phyloP scores from a whole-genome alignment of 148 eudicot species.

The Polygonum aviculare region DNA sequence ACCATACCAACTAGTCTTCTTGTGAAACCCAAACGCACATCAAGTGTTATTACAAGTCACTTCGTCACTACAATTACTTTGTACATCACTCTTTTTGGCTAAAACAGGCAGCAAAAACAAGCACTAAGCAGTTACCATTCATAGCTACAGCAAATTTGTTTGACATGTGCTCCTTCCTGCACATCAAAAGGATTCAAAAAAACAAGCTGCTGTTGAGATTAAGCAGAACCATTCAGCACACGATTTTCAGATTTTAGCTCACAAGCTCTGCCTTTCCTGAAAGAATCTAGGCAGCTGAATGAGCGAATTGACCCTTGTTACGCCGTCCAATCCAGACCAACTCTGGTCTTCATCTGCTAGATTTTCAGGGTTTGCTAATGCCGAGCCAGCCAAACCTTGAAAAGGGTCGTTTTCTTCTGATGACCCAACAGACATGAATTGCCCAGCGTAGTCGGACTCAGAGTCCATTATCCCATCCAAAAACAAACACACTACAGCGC shows the following conservation, averaged over 20 bases:
- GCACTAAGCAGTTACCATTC: not conserved
- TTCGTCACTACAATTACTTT: not conserved
- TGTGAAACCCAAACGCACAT: not conserved
- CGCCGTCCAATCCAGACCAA: conserved; percentile 96
- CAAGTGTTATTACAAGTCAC: not conserved
- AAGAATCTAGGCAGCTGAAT: conserved; percentile 97
- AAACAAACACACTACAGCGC: conserved; percentile 85
- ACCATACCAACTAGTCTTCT: not conserved
- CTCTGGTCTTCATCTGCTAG: conserved; percentile 44
- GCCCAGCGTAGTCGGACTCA: conserved; percentile 63
- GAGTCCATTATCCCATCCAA: conserved; percentile 77
- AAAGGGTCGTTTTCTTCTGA: conserved; percentile 44
- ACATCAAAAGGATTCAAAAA: not conserved
- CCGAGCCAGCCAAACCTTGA: conserved; percentile 28
- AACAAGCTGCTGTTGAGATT: not conserved
- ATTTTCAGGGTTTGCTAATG: conserved; percentile 25
- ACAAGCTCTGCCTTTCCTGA: conserved; percentile 42
- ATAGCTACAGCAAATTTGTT: not conserved
- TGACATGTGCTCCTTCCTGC: not conserved
- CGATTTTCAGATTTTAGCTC: not conserved
- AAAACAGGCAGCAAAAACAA: not conserved
- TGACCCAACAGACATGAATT: conserved; percentile 60
- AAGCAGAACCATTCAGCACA: not conserved
- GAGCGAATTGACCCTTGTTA: conserved; percentile 83
- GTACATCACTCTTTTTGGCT: not conserved